These are phyloP conservation scores for Podila minutissima DNA, from an alignment of 192 early-diverging fungal species.

Conservation along the genomic window DNA sequence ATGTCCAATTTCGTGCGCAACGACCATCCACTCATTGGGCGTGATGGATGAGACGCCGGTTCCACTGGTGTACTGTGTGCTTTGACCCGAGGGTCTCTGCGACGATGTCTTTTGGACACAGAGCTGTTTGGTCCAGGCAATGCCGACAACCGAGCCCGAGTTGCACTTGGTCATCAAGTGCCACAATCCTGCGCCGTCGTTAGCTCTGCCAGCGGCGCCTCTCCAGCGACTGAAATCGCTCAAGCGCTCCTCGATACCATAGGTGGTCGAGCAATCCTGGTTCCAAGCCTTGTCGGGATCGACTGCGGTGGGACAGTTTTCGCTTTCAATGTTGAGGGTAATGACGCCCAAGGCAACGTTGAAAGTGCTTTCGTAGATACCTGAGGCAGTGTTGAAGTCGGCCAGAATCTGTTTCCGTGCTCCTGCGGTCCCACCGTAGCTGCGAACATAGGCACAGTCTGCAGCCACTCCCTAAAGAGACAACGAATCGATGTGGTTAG, in stretches of 20 bases:
- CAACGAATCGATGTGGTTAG: conserved; percentile 20
- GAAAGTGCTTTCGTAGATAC: conserved; percentile 85
- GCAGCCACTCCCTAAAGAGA: conserved; percentile 73
- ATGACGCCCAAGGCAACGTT: conserved; percentile 88
- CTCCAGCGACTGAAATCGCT: conserved; percentile 95
- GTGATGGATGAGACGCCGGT: conserved; percentile 86
- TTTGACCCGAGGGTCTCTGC: conserved; percentile 58
- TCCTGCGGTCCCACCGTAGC: conserved; percentile 62
- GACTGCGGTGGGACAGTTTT: conserved; percentile 62
- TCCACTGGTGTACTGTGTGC: conserved; percentile 72
- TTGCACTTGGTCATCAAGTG: conserved; percentile 90
- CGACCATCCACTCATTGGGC: conserved; percentile 92
- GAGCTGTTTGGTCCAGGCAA: conserved; percentile 86
- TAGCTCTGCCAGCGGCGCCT: conserved; percentile 56
- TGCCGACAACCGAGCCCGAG: conserved; percentile 83
- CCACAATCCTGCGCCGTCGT: conserved; percentile 90
- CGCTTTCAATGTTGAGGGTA: conserved; percentile 74
- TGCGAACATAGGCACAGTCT: conserved; percentile 74
- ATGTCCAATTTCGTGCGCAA: conserved; percentile 97
- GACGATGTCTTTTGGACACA: conserved; percentile 66
- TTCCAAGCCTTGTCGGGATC: conserved; percentile 72
- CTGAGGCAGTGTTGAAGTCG: conserved; percentile 86
- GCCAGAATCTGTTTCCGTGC: conserved; percentile 79
- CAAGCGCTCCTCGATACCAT: conserved; percentile 77
- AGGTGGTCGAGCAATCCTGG: conserved; percentile 71